A percentile compares a stretch with the other conserved stretches of the same genome.
Evolutionary conservation across 192 early-diverging fungal genomes (phyloP).

Genomic region (Dissophora ornata): DNA sequence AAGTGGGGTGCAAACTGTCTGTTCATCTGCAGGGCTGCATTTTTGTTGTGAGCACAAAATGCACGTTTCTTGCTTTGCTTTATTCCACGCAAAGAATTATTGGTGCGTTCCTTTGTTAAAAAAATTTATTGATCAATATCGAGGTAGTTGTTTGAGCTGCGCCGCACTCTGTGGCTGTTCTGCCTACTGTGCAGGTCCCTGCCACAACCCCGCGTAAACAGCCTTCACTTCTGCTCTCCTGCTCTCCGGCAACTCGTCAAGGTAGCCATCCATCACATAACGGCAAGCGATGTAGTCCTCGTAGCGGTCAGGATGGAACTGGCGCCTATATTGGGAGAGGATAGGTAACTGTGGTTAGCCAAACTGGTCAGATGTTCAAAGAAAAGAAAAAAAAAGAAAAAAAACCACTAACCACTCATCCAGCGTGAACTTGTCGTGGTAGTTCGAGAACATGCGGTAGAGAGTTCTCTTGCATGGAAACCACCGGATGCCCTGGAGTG

Average conservation of each 20-base stretch:
- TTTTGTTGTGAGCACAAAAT: too few relatives aligned
- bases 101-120: too few relatives aligned
- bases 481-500: conserved; percentile 28
- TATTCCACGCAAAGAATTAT: too few relatives aligned
- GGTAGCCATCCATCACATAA: conserved; percentile 27
- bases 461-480: conserved; percentile 36
- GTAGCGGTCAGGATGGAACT: conserved; percentile 25
- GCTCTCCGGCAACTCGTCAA: conserved; percentile 11
- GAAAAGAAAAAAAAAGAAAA: neutral
- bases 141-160: too few relatives aligned
- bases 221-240: neutral
- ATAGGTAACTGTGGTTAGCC: too few relatives aligned
- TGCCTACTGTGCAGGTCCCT: too few relatives aligned
- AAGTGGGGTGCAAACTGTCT: too few relatives aligned
- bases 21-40: too few relatives aligned
- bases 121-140: too few relatives aligned
- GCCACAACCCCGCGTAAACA: too few relatives aligned
- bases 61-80: too few relatives aligned
- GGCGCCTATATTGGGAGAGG: conserved; percentile 12
- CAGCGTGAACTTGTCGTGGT: conserved; percentile 33
- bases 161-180: too few relatives aligned
- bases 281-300: conserved; percentile 34
- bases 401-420: conserved; percentile 27
- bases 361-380: neutral
- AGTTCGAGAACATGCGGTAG: conserved; percentile 40